These are phyloP conservation scores for Camillea tinctor DNA, from an alignment of 2,329 filamentous ascomycete genomes.

Conservation along the genomic window DNA sequence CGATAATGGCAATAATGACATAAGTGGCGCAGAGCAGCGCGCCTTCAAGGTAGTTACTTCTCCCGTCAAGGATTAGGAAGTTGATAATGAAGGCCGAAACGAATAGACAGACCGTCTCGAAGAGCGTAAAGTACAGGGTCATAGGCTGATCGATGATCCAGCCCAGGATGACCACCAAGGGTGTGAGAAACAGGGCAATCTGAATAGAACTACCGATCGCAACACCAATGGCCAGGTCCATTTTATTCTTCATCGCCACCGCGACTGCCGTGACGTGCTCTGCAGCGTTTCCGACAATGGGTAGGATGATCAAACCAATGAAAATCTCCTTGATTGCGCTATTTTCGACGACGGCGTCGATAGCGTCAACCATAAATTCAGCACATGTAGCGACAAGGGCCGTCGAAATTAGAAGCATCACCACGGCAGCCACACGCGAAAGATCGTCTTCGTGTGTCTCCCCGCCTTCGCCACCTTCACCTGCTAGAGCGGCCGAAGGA, in stretches of 20 bases:
- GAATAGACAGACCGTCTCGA: conserved; percentile 86
- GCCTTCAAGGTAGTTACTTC: conserved; percentile 85
- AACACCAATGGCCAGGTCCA: conserved; percentile 72
- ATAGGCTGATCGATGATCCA: conserved; percentile 69
- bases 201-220: conserved; percentile 71
- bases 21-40: conserved; percentile 66
- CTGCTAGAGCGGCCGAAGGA: conserved; percentile 38
- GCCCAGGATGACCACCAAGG: conserved; percentile 68
- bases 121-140: conserved; percentile 82
- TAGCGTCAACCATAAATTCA: conserved; percentile 68
- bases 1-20: conserved; percentile 64
- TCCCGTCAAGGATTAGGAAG: conserved; percentile 80
- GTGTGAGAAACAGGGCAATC: conserved; percentile 70
- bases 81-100: conserved; percentile 83
- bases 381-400: conserved; percentile 67
- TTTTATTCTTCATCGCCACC: conserved; percentile 72
- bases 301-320: conserved; percentile 69
- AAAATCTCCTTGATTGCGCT: conserved; percentile 63
- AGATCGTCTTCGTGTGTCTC: conserved; percentile 47
- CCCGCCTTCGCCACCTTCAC: conserved; percentile 22
- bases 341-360: conserved; percentile 58
- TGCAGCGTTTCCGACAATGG: conserved; percentile 71
- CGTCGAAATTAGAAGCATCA: conserved; percentile 64
- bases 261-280: conserved; percentile 72
- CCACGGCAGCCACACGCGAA: conserved; percentile 54